Base-by-base conservation (phyloP, 768 basidiomycete genomes). In the Trametes cinnabarina region DNA sequence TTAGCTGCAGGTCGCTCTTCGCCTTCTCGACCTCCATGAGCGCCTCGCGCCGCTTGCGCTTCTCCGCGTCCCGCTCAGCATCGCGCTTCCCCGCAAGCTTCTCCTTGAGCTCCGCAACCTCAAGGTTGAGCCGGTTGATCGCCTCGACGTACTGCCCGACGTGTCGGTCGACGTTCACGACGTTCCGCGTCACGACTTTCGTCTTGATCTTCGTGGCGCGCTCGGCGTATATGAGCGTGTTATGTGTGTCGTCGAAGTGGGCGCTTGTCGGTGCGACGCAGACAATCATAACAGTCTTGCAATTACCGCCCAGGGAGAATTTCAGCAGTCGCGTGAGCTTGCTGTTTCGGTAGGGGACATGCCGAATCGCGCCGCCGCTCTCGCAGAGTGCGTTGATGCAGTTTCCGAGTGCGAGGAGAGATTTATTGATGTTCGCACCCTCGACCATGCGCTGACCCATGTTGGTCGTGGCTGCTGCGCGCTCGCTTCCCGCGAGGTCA, bases 281-380 rank as follows among this genome's bases (percentile, higher is more conserved):
- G 60, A 98, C 96, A 62, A 98, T 93, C 97, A 98, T 99, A 69
- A 97, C 94, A 1, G 97, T 99, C 75, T 96, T 93, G 82, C 97
- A 99, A 72, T 98, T 98, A 6, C 97, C 97, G 1, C 96, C 96
- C 47, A 98, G 83, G 1, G 96, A 95, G 77, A 98, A 98, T 73
- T 98, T 98, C 69, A 98, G 87, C 43, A 98, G 75, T 41, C 97
- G 90, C 0, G 97, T 99, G 63, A 99, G 89, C 74, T 99, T 99
- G 79, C 92, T 94, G 76, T 99, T 97, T 54, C 97, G 85, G 73
- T 98, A 99, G 0, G 97, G 97, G 12, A 99, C 82, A 70, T 98
- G 97, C 34, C 91, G 90, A 57, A 85, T 72, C 25, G 88, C 88
- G 26, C 90, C 90, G 6, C 92, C 92, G 55, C 92, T 93, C 72